Percentiles rank a stretch among this genome's conserved stretches.
phyloP scores from a whole-genome alignment of 2,329 filamentous ascomycete species.

The Pseudomassariella vexata region DNA sequence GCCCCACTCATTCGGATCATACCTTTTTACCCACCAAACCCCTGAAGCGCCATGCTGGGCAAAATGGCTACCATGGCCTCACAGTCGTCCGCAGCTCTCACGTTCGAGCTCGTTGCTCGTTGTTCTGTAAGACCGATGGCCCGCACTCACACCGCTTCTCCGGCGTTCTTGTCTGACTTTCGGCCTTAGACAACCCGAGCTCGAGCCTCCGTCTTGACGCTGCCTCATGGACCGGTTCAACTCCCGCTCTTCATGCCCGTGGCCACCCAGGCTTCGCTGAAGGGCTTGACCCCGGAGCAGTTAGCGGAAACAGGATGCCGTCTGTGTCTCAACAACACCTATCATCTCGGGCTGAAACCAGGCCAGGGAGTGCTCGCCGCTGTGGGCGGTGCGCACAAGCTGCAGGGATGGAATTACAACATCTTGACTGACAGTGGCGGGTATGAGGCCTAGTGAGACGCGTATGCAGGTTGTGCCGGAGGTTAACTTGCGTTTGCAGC shows the following conservation, averaged over 20 bases:
- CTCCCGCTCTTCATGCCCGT: conserved; percentile 98
- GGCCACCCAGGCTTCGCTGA: conserved; percentile 91
- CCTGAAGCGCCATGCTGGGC: conserved; percentile 16
- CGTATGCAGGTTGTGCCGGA: conserved; percentile 13
- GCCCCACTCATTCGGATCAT: too few relatives aligned
- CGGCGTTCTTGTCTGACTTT: not conserved
- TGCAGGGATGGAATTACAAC: conserved; percentile 95
- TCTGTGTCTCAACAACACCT: conserved; percentile 95
- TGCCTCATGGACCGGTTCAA: conserved; percentile 87
- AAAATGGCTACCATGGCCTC: conserved; percentile 48
- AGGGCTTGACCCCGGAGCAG: conserved; percentile 89
- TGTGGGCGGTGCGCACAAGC: conserved; percentile 85
- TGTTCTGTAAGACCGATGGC: conserved; percentile 63
- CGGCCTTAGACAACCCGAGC: conserved; percentile 80
- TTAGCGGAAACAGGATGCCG: conserved; percentile 84
- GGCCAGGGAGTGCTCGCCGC: conserved; percentile 84
- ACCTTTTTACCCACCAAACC: too few relatives aligned
- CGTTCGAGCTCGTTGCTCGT: conserved; percentile 69
- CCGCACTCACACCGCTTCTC: conserved; percentile 8
- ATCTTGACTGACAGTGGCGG: conserved; percentile 79
- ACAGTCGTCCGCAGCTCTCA: conserved; percentile 57
- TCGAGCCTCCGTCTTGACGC: conserved; percentile 76
- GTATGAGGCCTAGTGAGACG: conserved; percentile 34
- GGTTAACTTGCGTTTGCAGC: conserved; percentile 37
- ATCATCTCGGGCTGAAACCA: conserved; percentile 91